A percentile compares a stretch with the other conserved stretches of the same genome.
These are phyloP conservation scores for Tolypocladium cylindrosporum DNA, from an alignment of 2,329 filamentous ascomycete genomes.

Conservation along the genomic window DNA sequence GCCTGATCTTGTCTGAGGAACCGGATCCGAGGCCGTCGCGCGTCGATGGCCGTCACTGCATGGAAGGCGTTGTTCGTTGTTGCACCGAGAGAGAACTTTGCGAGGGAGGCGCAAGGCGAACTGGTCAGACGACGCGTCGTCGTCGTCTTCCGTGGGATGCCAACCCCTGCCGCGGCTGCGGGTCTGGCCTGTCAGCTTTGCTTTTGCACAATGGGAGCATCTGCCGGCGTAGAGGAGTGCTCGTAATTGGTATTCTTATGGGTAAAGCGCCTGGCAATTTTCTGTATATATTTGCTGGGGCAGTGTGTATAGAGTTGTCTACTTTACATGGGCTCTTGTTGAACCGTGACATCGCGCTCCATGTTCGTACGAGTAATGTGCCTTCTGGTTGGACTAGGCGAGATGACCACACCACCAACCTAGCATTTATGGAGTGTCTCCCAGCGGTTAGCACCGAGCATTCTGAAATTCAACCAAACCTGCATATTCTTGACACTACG, in stretches of 20 bases:
- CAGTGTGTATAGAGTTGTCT: neutral
- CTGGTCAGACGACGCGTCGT: neutral
- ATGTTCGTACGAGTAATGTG: neutral
- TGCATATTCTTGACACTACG: no score
- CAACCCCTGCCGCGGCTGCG: neutral
- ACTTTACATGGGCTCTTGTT: neutral
- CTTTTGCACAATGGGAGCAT: neutral
- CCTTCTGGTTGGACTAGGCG: neutral
- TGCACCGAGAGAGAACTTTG: neutral
- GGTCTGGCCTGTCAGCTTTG: neutral
- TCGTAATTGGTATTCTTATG: neutral
- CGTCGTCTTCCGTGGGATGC: neutral
- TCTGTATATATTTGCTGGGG: neutral
- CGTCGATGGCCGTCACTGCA: neutral
- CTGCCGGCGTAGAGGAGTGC: neutral
- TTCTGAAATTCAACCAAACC: neutral
- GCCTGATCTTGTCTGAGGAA: neutral
- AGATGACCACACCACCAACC: neutral
- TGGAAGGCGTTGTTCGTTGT: neutral
- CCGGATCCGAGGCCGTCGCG: neutral
- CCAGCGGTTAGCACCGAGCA: neutral
- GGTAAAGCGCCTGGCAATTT: neutral
- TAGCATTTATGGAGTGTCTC: neutral
- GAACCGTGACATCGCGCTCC: neutral
- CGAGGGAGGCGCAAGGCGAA: neutral